Evolutionary conservation across 1,139 yeast genomes (phyloP), one percentile per base, ranked within the genome.

Genomic region (Suhomyces chickasaworum): DNA sequence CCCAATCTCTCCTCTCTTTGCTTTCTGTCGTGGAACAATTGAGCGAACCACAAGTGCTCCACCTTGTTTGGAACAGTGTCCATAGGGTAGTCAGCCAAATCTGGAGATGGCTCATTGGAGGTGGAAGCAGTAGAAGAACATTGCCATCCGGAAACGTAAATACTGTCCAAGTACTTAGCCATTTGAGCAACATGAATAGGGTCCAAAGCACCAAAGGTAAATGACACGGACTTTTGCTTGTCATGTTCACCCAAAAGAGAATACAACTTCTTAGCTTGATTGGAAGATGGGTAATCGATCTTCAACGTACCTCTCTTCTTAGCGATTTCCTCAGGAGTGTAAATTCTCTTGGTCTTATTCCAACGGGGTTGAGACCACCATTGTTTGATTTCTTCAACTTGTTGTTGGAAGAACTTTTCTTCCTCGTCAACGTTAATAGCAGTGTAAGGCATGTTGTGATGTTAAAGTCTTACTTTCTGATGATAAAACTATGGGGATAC

Each of bases 31-130:
- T 91, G 99, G 83, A 91, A 93, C 53, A 88, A 77, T 73, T 93
- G 98, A 42, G 98, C 98, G 68, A 89, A 90, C 84, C 95, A 93
- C 64, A 93, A 78, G 68, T 93, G 97, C 71, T 93, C 96, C 56
- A 90, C 97, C 80, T 93, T 93, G 78, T 91, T 91, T 64, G 99
- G 99, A 51, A 93, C 99, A 36, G 99, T 93, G 72, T 93, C 97
- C 87, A 86, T 87, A 47, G 98, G 98, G 72, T 93, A 93, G 71
- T 93, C 99, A 50, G 98, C 99, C 65, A 93, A 81, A 78, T 93
- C 99, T 50, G 98, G 98, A 36, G 96, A 89, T 41, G 98, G 98
- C 73, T 91, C 98, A 68, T 93, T 91, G 36, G 97, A 88, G 41
- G 97, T 88, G 22, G 97, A 91, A 47, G 98, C 97, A 44, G 97